Conservation (phyloP, 495 filamentous ascomycete genomes). For the Hyaloscypha variabilis region DNA sequence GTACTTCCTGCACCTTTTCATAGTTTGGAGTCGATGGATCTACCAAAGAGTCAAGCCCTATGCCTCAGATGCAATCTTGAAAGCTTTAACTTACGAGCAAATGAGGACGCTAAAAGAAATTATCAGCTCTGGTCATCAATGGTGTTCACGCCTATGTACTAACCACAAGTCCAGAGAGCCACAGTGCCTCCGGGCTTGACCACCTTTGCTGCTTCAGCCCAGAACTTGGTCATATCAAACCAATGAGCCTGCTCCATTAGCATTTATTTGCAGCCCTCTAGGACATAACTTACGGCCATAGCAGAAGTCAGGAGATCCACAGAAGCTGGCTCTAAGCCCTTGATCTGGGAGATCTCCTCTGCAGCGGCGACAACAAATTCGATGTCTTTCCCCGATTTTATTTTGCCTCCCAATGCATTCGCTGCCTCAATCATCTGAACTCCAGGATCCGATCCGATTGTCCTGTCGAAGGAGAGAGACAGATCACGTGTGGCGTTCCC, state of each 20-base stretch:
- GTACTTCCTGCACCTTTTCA: constrained; percentile 32
- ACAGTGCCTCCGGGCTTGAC: constrained; percentile 60
- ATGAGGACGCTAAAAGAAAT: constrained; percentile 19
- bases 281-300: constrained; percentile 40
- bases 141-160: neutral
- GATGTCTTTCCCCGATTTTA: constrained; percentile 36
- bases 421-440: constrained; percentile 57
- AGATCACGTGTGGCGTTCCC: constrained; percentile 68
- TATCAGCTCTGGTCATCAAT: neutral
- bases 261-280: neutral
- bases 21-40: constrained; percentile 41
- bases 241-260: constrained; percentile 51
- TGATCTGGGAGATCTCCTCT: constrained; percentile 41
- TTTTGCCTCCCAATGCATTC: constrained; percentile 37
- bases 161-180: constrained; percentile 49
- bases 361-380: constrained; percentile 47
- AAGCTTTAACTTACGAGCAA: constrained; percentile 18
- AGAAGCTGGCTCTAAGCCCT: constrained; percentile 32
- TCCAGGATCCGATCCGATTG: constrained; percentile 56
- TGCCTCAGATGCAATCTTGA: neutral
- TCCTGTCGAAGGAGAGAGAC: constrained; percentile 66
- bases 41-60: neutral
- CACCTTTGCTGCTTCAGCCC: constrained; percentile 56
- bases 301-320: constrained; percentile 57
- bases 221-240: constrained; percentile 65